Percentiles rank a stretch among this genome's conserved stretches.
Evolutionary conservation across 1,284 basidiomycete species (phyloP).

Genomic region (Polyporus tsugae): DNA sequence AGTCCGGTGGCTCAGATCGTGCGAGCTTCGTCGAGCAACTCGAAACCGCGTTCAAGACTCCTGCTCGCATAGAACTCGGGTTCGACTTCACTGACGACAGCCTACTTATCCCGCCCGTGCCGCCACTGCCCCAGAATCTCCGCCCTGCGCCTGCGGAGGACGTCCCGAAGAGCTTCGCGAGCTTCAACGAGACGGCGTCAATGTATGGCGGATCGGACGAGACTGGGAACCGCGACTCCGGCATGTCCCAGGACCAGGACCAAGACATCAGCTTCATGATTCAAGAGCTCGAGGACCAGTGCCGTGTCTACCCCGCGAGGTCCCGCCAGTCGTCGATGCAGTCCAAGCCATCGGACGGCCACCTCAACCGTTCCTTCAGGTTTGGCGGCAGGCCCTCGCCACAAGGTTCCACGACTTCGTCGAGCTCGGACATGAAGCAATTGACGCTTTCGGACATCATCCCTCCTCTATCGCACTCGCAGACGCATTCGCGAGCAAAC

Average conservation of each 20-base stretch:
- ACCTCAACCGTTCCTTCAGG: constrained; percentile 73
- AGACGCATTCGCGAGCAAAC: constrained; percentile 51
- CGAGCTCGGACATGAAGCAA: constrained; percentile 40
- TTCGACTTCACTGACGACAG: constrained; percentile 54
- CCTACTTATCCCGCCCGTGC: constrained; percentile 49
- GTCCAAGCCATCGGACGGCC: constrained; percentile 65
- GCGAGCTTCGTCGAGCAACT: constrained; percentile 85
- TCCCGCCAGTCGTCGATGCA: constrained; percentile 41
- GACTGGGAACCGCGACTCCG: constrained; percentile 30
- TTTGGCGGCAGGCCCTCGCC: constrained; percentile 67
- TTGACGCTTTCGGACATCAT: constrained; percentile 79
- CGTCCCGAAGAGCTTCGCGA: constrained; percentile 37
- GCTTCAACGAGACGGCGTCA: constrained; percentile 33
- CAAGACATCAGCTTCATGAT: constrained; percentile 37
- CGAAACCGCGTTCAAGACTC: constrained; percentile 80
- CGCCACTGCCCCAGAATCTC: constrained; percentile 46
- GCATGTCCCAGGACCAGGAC: constrained; percentile 34
- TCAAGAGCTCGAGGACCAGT: constrained; percentile 40
- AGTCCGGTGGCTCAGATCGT: constrained; percentile 71
- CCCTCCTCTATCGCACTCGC: constrained; percentile 62
- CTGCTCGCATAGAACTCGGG: constrained; percentile 67
- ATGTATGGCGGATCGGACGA: constrained; percentile 28
- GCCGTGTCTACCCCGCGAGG: constrained; percentile 35
- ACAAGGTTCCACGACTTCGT: constrained; percentile 32
- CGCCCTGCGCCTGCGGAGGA: constrained; percentile 33